A percentile compares a stretch with the other conserved stretches of the same genome.
Evolutionary conservation across 2,329 filamentous ascomycete genomes (phyloP).

Genomic region (Chaetomium sp.): DNA sequence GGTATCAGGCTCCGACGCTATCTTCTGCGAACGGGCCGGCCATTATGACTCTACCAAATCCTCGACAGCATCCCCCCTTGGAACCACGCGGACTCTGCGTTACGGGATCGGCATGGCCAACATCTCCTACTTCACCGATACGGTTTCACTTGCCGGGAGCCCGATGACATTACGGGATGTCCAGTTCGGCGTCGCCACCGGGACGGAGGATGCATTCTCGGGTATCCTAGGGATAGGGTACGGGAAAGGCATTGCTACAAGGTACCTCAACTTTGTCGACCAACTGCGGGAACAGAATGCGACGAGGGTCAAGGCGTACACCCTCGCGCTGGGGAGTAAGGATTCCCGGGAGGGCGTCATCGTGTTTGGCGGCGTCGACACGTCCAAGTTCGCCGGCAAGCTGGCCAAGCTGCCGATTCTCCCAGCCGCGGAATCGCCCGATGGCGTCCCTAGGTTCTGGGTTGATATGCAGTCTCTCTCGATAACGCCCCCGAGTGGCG

Average conservation of each 20-base stretch:
- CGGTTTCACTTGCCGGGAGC: slow-evolving; percentile 47
- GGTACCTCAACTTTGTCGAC: slow-evolving; percentile 56
- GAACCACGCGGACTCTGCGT: slow-evolving; percentile 45
- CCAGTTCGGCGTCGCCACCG: slow-evolving; percentile 67
- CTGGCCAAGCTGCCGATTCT: slow-evolving; percentile 65
- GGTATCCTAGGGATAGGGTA: slow-evolving; percentile 78
- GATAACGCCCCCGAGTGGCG: slow-evolving; percentile 45
- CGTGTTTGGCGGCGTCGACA: slow-evolving; percentile 69
- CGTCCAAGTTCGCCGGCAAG: slow-evolving; percentile 61
- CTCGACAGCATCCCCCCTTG: slow-evolving; percentile 41
- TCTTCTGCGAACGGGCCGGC: slow-evolving; percentile 51
- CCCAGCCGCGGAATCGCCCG: slow-evolving; percentile 56
- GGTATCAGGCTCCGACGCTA: slow-evolving; percentile 46
- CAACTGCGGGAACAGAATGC: slow-evolving; percentile 53
- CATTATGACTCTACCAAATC: slow-evolving; percentile 49
- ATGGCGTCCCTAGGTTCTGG: slow-evolving; percentile 56
- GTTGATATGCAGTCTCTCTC: slow-evolving; percentile 50
- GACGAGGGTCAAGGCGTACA: slow-evolving; percentile 65
- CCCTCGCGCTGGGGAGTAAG: slow-evolving; percentile 65
- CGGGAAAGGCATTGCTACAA: slow-evolving; percentile 49
- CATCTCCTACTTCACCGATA: slow-evolving; percentile 54
- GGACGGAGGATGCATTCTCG: slow-evolving; percentile 50
- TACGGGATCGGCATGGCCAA: slow-evolving; percentile 57
- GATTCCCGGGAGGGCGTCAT: slow-evolving; percentile 62
- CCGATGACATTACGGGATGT: slow-evolving; percentile 51